phyloP scores from a whole-genome alignment of 805 yeast species.

The Candida easanensis region DNA sequence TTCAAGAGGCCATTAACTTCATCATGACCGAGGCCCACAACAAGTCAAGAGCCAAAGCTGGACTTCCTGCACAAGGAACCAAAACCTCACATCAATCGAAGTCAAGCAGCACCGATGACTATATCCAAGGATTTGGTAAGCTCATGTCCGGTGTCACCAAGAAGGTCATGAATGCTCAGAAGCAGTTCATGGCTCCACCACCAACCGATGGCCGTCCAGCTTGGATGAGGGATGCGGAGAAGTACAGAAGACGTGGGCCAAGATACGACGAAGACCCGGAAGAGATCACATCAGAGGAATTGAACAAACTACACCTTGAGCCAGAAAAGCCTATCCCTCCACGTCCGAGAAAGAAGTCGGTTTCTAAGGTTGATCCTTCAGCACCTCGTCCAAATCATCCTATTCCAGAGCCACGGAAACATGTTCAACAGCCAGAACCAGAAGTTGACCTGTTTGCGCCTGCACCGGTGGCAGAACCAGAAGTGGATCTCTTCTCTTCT shows the following conservation, averaged over 20 bases:
- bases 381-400: conserved; percentile 3
- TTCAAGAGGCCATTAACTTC: conserved; percentile 63
- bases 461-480: conserved; percentile 9
- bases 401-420: conserved; percentile 4
- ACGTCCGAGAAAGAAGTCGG: conserved; percentile 11
- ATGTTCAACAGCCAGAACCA: conserved; percentile 8
- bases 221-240: conserved; percentile 68
- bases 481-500: conserved; percentile 12
- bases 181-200: conserved; percentile 26
- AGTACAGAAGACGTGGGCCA: conserved; percentile 35
- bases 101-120: conserved; percentile 15
- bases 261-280: conserved; percentile 45
- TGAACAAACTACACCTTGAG: conserved; percentile 15
- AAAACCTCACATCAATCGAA: neutral
- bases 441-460: conserved; percentile 23
- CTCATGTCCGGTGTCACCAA: conserved; percentile 23
- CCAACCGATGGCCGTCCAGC: conserved; percentile 48
- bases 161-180: conserved; percentile 30
- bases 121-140: conserved; percentile 20
- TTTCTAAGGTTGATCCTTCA: conserved; percentile 1
- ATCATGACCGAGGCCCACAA: conserved; percentile 61
- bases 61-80: conserved; percentile 14
- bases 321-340: conserved; percentile 12
- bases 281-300: conserved; percentile 35
- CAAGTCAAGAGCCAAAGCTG: conserved; percentile 31